Base-by-base conservation (phyloP, 2,329 filamentous ascomycete genomes). In the Paramyrothecium sp. region DNA sequence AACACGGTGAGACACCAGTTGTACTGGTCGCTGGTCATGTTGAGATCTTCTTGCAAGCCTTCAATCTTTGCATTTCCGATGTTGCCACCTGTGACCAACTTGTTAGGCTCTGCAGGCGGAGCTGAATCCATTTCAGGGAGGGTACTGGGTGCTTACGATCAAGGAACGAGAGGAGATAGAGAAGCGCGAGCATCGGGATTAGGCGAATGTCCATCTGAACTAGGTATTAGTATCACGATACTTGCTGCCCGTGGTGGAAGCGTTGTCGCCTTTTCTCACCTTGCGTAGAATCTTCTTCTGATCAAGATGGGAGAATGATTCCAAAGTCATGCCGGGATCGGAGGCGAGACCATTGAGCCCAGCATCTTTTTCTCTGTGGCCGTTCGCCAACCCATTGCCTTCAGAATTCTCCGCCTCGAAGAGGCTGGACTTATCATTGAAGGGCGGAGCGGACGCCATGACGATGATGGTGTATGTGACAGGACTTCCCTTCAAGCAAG, bases 1-100 rank as follows among this genome's bases (percentile, higher is more conserved):
- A 96, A 95, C 59, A 92, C 84, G 4, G 80, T 81, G 7, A 89
- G 78, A 52, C 85, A 82, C 65, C 85, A 80, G 71, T 92, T 93
- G 73, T 92, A 95, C 68, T 92, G 81, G 56, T 84, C 80, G 4
- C 81, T 71, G 0, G 81, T 82, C 78, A 93, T 84, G 16, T 80
- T 60, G 17, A 83, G 68, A 55, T 81, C 78, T 57, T 85, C 75
- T 48, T 79, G 75, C 1, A 85, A 72, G 2, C 80, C 80, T 63
- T 82, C 81, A 54, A 90, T 87, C 70, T 89, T 89, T 13, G 88
- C 87, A 65, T 89, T 89, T 56, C 80, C 81, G 51, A 82, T 82
- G 63, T 90, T 90, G 10, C 85, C 86, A 20, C 83, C 75, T 76
- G 21, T 0, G 0, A 41, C 11, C 19, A 7, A 30, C 10, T 30